A percentile compares a stretch with the other conserved stretches of the same genome.
These are phyloP conservation scores for Carallia brachiata DNA, from an alignment of 345 rosid species.

Conservation along the genomic window DNA sequence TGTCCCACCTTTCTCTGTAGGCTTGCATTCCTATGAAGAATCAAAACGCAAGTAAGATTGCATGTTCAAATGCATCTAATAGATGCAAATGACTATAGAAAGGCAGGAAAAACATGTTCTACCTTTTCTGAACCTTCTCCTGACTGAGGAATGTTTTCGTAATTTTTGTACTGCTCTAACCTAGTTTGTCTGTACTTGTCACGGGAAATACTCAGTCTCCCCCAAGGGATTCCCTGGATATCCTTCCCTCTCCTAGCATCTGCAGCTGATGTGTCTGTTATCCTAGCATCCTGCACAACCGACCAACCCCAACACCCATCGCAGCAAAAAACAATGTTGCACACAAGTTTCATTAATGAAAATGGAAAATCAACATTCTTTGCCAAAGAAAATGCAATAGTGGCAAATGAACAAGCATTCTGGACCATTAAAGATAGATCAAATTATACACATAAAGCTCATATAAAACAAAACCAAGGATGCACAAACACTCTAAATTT, in stretches of 20 bases:
- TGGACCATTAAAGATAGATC: background rate
- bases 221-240: conserved; percentile 64
- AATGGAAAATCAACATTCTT: background rate
- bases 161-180: conserved; percentile 58
- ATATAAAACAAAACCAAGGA: background rate
- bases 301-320: background rate
- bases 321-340: background rate
- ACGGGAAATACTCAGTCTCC: conserved; percentile 45
- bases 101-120: background rate
- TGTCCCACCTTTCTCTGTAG: conserved; percentile 37
- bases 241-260: conserved; percentile 57
- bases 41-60: background rate
- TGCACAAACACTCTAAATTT: too few species aligned
- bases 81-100: background rate
- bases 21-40: conserved; percentile 41
- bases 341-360: background rate
- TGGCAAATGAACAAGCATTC: background rate
- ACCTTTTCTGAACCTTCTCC: conserved; percentile 55
- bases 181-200: conserved; percentile 55
- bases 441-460: background rate
- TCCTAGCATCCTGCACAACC: conserved; percentile 38
- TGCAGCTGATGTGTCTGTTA: conserved; percentile 48
- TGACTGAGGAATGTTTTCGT: conserved; percentile 51
- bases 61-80: background rate
- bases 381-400: background rate